These are phyloP conservation scores for Rhododendron williamsianum DNA, from an alignment of 148 eudicot species.

Conservation along the genomic window DNA sequence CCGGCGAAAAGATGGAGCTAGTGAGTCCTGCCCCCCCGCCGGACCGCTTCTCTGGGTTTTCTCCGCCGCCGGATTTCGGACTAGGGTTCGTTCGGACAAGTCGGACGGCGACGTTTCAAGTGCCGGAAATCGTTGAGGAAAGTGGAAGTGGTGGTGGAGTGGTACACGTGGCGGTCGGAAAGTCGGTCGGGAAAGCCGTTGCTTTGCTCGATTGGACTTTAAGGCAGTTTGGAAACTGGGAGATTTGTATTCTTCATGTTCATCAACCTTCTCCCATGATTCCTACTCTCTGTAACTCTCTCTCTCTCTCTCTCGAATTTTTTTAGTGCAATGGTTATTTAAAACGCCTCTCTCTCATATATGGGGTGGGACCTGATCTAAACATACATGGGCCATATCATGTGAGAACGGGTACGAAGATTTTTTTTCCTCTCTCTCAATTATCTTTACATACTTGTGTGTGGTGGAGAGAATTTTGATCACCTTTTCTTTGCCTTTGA, in stretches of 20 bases:
- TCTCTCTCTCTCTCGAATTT: neutral
- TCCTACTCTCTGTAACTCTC: slow-evolving; percentile 64
- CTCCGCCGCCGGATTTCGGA: slow-evolving; percentile 27
- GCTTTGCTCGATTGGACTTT: slow-evolving; percentile 57
- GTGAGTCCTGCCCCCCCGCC: slow-evolving; percentile 23
- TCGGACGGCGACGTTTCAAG: slow-evolving; percentile 3
- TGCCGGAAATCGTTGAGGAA: slow-evolving; percentile 24
- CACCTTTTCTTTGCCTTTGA: neutral
- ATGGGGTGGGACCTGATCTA: no score
- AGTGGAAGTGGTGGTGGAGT: slow-evolving; percentile 37
- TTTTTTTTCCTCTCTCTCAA: neutral
- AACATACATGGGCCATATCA: no score
- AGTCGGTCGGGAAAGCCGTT: slow-evolving; percentile 37
- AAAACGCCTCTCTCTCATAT: no score
- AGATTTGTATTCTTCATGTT: slow-evolving; percentile 66
- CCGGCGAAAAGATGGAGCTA: slow-evolving; percentile 30
- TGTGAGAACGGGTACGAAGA: no score
- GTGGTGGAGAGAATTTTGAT: neutral
- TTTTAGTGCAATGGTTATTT: neutral
- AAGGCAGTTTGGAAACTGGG: slow-evolving; percentile 25
- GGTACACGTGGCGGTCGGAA: slow-evolving; percentile 67
- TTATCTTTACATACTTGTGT: neutral
- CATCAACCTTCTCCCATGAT: slow-evolving; percentile 76
- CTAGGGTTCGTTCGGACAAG: slow-evolving; percentile 22
- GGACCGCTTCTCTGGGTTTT: slow-evolving; percentile 27